Conservation (phyloP, 2,329 filamentous ascomycete genomes). For the Diaporthe ilicicola region DNA sequence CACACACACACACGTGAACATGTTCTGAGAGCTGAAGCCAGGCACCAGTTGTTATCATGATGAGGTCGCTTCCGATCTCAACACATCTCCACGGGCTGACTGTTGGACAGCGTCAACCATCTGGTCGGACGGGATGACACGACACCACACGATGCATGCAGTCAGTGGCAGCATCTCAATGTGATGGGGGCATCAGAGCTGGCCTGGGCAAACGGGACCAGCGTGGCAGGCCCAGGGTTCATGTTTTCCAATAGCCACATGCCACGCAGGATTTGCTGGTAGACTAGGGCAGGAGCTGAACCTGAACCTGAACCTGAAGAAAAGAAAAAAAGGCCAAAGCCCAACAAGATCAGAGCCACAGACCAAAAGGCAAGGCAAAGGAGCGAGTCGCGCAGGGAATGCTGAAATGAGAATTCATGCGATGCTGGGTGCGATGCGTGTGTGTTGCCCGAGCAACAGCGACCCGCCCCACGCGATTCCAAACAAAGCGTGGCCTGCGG, state of each 20-base stretch:
- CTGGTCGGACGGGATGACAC: no score
- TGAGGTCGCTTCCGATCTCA: neutral
- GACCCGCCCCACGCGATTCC: constrained; percentile 22
- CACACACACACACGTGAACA: neutral
- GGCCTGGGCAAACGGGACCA: neutral
- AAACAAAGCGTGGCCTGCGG: constrained; percentile 16
- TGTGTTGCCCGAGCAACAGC: constrained; percentile 26
- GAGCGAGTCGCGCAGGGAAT: constrained; percentile 2
- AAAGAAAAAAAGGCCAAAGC: no score
- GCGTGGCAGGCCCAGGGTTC: neutral
- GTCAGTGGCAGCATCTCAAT: neutral
- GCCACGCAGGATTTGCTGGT: neutral
- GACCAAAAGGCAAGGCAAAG: neutral
- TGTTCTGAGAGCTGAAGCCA: neutral
- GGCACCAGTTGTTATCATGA: neutral
- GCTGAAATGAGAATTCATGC: constrained; percentile 26
- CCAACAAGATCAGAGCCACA: no score
- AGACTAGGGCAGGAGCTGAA: neutral
- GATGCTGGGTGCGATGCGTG: neutral
- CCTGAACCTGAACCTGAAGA: neutral
- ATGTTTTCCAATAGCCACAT: constrained; percentile 1
- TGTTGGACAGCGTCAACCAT: neutral
- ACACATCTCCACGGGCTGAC: neutral
- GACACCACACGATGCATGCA: neutral
- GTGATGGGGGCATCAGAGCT: neutral